Evolutionary conservation across 345 rosid species (phyloP).

Genomic region (Gossypium stocksii): DNA sequence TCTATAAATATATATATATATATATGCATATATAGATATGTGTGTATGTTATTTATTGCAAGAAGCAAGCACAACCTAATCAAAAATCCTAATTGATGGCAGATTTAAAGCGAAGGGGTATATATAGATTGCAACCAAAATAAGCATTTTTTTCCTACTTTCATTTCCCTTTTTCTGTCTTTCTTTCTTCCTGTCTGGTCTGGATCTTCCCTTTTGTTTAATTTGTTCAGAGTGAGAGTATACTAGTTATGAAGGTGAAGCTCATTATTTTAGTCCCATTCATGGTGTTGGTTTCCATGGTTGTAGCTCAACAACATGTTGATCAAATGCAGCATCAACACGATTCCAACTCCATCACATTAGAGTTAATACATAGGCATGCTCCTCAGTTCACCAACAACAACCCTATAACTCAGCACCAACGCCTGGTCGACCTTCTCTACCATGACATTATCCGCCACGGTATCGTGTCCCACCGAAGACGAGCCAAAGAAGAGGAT

Average conservation of each 20-base stretch:
- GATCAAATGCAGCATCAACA: background rate
- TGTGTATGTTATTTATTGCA: background rate
- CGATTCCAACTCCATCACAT: background rate
- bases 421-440: conserved; percentile 29
- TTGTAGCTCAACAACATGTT: background rate
- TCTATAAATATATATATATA: no score
- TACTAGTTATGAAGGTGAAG: background rate
- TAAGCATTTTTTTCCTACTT: background rate
- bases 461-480: conserved; percentile 17
- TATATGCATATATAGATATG: background rate
- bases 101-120: background rate
- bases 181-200: background rate
- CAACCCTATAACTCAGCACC: conserved; percentile 17
- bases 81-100: background rate
- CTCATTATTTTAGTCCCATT: background rate
- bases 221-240: no score
- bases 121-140: background rate
- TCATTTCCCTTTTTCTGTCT: background rate
- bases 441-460: conserved; percentile 40
- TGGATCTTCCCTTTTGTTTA: background rate
- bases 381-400: conserved; percentile 13
- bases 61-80: background rate
- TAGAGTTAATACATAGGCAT: conserved; percentile 27
- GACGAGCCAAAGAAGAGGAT: background rate
- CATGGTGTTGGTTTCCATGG: background rate